Percentiles rank a stretch among this genome's conserved stretches.
Conservation (phyloP, 441 rosid species). For the Pelargonium australe region DNA sequence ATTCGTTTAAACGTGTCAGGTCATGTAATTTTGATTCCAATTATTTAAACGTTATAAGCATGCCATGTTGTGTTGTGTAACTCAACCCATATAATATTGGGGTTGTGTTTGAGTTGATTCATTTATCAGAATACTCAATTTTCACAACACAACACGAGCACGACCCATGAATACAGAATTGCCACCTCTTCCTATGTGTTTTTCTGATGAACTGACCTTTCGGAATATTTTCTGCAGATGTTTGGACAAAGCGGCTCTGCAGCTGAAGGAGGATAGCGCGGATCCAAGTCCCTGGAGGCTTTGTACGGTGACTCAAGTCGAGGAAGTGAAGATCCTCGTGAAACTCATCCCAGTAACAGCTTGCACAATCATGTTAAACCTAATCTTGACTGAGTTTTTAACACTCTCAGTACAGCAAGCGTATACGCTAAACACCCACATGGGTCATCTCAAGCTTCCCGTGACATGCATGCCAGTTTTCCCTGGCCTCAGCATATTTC, state of each 20-base stretch:
- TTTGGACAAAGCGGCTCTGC: conserved; percentile 89
- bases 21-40: background rate
- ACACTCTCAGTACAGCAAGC: conserved; percentile 95
- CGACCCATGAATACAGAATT: too few species aligned
- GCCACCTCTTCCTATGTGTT: too few species aligned
- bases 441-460: conserved; percentile 70
- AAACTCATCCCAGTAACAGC: conserved; percentile 74
- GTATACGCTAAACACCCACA: conserved; percentile 66
- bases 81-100: too few species aligned
- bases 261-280: conserved; percentile 64
- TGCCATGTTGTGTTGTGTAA: too few species aligned
- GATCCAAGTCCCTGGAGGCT: conserved; percentile 80
- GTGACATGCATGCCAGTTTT: conserved; percentile 93
- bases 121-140: too few species aligned
- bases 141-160: too few species aligned
- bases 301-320: conserved; percentile 92
- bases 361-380: conserved; percentile 61
- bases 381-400: conserved; percentile 67
- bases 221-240: conserved; percentile 38
- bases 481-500: conserved; percentile 79
- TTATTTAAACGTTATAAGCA: too few species aligned
- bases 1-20: background rate
- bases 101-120: too few species aligned
- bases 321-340: conserved; percentile 82
- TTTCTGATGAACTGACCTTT: too few species aligned